A percentile compares a stretch with the other conserved stretches of the same genome.
Evolutionary conservation across 352 stramenopile species (phyloP).

Genomic region (Pythium rhizo-oryzae): DNA sequence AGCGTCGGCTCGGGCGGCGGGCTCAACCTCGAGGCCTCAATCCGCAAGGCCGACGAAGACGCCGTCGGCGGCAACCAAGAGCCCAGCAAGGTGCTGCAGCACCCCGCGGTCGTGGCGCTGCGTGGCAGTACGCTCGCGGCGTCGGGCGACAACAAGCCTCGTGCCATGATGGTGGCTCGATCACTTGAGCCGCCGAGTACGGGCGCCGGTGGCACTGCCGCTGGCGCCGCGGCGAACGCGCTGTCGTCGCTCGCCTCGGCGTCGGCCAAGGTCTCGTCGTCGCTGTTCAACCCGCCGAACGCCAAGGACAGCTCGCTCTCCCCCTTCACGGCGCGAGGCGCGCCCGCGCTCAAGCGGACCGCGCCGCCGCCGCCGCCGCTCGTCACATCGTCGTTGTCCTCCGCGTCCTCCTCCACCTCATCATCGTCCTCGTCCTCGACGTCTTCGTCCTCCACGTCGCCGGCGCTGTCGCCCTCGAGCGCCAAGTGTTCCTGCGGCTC

Average conservation of each 20-base stretch:
- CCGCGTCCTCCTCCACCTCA: constrained; percentile 1
- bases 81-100: constrained; percentile 20
- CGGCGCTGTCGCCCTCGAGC: not conserved
- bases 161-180: constrained; percentile 20
- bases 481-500: constrained; percentile 1
- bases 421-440: not conserved
- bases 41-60: constrained; percentile 26
- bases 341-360: not conserved
- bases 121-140: not conserved
- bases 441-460: not conserved
- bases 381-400: constrained; percentile 2
- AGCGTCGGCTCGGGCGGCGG: not conserved
- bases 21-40: constrained; percentile 28
- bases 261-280: constrained; percentile 19
- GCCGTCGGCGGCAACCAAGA: not conserved
- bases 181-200: constrained; percentile 10
- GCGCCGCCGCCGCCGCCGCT: not conserved
- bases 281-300: constrained; percentile 30
- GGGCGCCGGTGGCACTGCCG: not conserved
- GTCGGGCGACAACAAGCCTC: constrained; percentile 1
- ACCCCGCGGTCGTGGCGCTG: constrained; percentile 21
- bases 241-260: constrained; percentile 13
- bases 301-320: constrained; percentile 28
- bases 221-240: not conserved
- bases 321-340: constrained; percentile 5